phyloP scores from a whole-genome alignment of 306 rosid species.

The Casuarina cunninghamiana region DNA sequence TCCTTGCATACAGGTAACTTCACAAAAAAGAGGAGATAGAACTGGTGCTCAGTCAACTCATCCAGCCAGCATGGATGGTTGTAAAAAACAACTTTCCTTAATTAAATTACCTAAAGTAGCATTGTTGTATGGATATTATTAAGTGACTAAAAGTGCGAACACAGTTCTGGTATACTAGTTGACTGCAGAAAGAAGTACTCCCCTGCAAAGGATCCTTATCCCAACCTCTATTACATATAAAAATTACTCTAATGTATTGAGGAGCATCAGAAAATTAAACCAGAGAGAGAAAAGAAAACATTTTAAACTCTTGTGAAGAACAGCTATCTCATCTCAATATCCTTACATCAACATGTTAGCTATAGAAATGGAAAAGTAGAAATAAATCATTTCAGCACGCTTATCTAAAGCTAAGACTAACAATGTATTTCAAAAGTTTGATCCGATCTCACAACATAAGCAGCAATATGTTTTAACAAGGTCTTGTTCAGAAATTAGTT shows the following conservation, averaged over 20 bases:
- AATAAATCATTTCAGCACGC: not conserved
- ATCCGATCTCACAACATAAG: not conserved
- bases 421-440: not conserved
- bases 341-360: not conserved
- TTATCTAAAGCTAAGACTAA: constrained; percentile 1
- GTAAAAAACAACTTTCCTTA: not conserved
- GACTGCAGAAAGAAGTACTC: not conserved
- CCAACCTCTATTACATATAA: not conserved
- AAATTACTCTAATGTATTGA: not conserved
- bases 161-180: not conserved
- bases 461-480: not conserved
- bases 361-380: not conserved
- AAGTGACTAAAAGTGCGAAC: not conserved
- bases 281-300: not conserved
- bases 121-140: not conserved
- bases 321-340: not conserved
- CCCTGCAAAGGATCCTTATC: not conserved
- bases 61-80: constrained; percentile 3
- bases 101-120: not conserved
- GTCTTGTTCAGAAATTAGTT: not conserved
- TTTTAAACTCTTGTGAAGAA: not conserved
- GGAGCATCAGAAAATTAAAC: not conserved
- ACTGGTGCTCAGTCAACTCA: not conserved
- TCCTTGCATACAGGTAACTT: not conserved
- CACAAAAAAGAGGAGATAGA: not conserved